A percentile compares a stretch with the other conserved stretches of the same genome.
Evolutionary conservation across 2,329 filamentous ascomycete species (phyloP).

Genomic region (Cladosporium sp.): DNA sequence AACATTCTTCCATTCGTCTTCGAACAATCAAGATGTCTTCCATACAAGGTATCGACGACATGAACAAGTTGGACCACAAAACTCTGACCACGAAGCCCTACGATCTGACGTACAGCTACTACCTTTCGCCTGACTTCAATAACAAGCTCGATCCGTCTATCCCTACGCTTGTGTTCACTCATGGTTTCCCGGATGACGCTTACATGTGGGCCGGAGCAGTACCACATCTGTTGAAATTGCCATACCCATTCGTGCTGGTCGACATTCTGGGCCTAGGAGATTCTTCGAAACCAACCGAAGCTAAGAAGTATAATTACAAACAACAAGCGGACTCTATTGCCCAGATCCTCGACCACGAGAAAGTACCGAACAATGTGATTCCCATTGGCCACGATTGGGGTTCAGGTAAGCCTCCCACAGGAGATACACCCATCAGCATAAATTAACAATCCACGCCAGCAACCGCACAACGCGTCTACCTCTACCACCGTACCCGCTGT

Average conservation of each 20-base stretch:
- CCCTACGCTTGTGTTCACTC: slow-evolving; percentile 46
- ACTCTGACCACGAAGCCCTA: slow-evolving; percentile 31
- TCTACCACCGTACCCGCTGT: slow-evolving; percentile 46
- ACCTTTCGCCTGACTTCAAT: slow-evolving; percentile 34
- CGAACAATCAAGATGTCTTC: slow-evolving; percentile 10
- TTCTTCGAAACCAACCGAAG: slow-evolving; percentile 42
- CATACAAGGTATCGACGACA: slow-evolving; percentile 21
- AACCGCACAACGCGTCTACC: slow-evolving; percentile 46
- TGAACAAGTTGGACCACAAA: slow-evolving; percentile 33
- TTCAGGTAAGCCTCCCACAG: slow-evolving; percentile 25
- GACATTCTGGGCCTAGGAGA: slow-evolving; percentile 47
- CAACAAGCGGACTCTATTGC: slow-evolving; percentile 42
- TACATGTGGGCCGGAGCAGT: slow-evolving; percentile 47
- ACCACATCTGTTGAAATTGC: slow-evolving; percentile 30
- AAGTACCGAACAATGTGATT: slow-evolving; percentile 39
- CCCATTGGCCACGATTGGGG: slow-evolving; percentile 50
- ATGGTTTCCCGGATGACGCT: slow-evolving; percentile 56
- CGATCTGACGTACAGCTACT: slow-evolving; percentile 35
- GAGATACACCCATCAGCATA: background rate
- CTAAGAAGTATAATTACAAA: slow-evolving; percentile 40
- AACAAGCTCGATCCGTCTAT: slow-evolving; percentile 25
- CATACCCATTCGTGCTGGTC: slow-evolving; percentile 39
- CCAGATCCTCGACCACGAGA: slow-evolving; percentile 46
- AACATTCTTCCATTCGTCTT: background rate
- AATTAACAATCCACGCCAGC: background rate